Evolutionary conservation across 371 early-diverging fungal species (phyloP).

Genomic region (Apophysomyces variabilis): DNA sequence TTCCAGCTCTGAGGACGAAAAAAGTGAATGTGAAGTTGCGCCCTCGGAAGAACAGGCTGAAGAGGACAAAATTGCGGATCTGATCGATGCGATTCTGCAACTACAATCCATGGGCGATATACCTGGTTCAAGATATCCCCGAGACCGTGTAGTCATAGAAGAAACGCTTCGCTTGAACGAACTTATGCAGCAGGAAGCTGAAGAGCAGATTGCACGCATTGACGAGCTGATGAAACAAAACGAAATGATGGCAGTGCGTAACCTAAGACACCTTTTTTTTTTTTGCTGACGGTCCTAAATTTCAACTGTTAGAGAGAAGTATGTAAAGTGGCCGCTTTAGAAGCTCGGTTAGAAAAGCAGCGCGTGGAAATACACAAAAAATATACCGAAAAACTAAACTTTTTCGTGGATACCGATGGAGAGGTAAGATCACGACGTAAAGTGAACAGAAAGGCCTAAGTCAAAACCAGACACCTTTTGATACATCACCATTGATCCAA

Average conservation of each 20-base stretch:
- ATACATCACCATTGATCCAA: background rate
- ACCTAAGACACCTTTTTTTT: too few relatives aligned
- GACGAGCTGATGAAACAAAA: conserved; percentile 20
- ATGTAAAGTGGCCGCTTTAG: conserved; percentile 8
- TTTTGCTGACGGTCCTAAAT: background rate
- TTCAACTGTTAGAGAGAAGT: conserved; percentile 7
- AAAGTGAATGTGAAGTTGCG: background rate
- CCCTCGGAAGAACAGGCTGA: background rate
- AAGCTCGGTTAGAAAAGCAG: conserved; percentile 10
- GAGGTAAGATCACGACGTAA: conserved; percentile 11
- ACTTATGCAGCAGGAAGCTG: conserved; percentile 21
- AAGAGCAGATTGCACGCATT: conserved; percentile 23
- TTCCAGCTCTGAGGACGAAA: background rate
- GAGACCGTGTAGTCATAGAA: conserved; percentile 12
- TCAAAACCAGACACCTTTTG: background rate
- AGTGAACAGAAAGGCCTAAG: background rate
- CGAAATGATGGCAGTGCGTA: conserved; percentile 20
- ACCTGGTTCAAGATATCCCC: conserved; percentile 1
- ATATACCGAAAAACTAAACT: conserved; percentile 13
- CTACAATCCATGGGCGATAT: background rate
- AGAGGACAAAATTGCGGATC: background rate
- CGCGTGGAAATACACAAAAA: conserved; percentile 15
- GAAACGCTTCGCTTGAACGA: conserved; percentile 30
- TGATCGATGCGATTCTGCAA: background rate
- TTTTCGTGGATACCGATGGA: conserved; percentile 23